These are phyloP conservation scores for Ophiostoma sp. DNA, from an alignment of 2,329 filamentous ascomycete genomes.

Conservation along the genomic window DNA sequence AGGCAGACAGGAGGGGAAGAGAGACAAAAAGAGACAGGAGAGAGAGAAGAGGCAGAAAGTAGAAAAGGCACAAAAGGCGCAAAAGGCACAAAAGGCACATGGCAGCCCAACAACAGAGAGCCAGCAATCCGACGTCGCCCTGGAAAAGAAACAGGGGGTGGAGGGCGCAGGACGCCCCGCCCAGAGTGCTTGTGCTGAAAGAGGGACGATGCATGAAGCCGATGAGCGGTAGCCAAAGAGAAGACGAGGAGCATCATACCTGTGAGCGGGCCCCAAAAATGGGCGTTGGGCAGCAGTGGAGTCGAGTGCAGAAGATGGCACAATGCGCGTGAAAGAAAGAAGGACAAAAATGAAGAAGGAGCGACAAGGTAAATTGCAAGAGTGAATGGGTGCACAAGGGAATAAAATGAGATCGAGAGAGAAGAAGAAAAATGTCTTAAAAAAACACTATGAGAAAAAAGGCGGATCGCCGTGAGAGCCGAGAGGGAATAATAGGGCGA, in stretches of 20 bases:
- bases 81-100: not conserved
- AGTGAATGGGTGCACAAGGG: not conserved
- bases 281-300: slow-evolving; percentile 30
- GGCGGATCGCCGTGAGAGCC: not conserved
- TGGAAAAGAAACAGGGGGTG: slow-evolving; percentile 15
- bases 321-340: not conserved
- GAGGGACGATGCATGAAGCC: slow-evolving; percentile 11
- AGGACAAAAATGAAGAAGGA: not conserved
- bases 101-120: not conserved
- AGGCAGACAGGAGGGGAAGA: not conserved
- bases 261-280: slow-evolving; percentile 13
- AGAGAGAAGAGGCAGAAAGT: not conserved
- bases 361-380: not conserved
- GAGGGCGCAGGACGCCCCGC: not conserved
- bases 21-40: not conserved
- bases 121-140: slow-evolving; percentile 23
- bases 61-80: not conserved
- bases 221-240: slow-evolving; percentile 1
- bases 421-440: not conserved
- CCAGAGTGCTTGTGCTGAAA: not conserved
- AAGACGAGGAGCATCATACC: slow-evolving; percentile 4
- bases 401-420: not conserved
- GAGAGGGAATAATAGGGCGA: not conserved
- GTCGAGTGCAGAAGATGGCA: slow-evolving; percentile 11
- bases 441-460: not conserved